These are phyloP conservation scores for Diplodia seriata DNA, from an alignment of 2,329 filamentous ascomycete genomes.

Conservation along the genomic window DNA sequence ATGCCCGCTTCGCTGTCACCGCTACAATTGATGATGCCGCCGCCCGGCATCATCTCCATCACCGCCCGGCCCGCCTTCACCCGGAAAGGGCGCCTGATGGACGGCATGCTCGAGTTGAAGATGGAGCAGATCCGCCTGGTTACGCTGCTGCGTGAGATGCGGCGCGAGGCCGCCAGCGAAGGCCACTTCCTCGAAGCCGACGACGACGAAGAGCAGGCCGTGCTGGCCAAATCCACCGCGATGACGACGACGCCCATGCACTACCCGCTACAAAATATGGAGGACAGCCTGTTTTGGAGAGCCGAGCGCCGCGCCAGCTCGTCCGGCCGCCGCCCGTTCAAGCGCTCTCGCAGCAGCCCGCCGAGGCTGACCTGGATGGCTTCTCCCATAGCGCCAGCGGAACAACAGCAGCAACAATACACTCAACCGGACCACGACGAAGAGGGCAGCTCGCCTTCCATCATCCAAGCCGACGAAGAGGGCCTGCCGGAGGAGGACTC, in stretches of 20 bases:
- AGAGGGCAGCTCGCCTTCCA: neutral
- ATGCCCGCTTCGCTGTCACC: neutral
- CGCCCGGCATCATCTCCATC: slow-evolving; percentile 21
- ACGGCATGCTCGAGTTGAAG: slow-evolving; percentile 20
- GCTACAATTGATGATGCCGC: slow-evolving; percentile 20
- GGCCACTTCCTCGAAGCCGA: too few relatives aligned
- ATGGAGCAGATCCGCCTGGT: slow-evolving; percentile 12
- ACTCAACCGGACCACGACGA: neutral
- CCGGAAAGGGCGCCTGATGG: neutral
- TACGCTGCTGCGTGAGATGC: neutral
- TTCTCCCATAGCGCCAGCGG: neutral
- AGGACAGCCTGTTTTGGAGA: neutral
- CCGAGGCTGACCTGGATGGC: neutral
- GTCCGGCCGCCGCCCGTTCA: neutral
- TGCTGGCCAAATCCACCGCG: neutral
- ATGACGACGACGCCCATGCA: neutral
- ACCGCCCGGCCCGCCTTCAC: slow-evolving; percentile 12
- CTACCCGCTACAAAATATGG: neutral
- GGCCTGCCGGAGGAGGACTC: neutral
- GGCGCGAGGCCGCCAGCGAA: neutral
- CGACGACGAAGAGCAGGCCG: neutral
- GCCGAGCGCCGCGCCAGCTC: neutral
- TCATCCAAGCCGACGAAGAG: neutral
- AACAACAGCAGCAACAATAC: neutral
- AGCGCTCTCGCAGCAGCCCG: neutral